Evolutionary conservation across 805 yeast species (phyloP), one percentile per base, ranked within the genome.

Genomic region (Lipomyces japonicus): DNA sequence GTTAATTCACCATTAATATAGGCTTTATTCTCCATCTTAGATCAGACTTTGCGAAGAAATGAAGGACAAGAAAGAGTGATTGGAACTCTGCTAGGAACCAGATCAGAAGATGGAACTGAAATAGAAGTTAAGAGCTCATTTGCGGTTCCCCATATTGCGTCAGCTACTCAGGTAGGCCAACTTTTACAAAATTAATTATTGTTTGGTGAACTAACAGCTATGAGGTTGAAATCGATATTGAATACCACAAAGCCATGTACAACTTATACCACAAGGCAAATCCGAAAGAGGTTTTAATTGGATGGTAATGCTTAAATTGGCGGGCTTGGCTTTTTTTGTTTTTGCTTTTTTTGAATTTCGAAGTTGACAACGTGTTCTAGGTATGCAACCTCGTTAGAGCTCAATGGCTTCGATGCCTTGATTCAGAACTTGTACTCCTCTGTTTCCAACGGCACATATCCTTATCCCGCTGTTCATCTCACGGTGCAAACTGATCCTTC

Each of bases 301-400:
- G 96, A 48, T 88, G 96, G 96, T 88, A 85, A 66, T 81, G 83
- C 44, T 72, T n/a, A 28, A n/a, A n/a, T n/a, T n/a, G n/a, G n/a
- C n/a, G n/a, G n/a, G n/a, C n/a, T n/a, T n/a, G n/a, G n/a, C n/a
- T n/a, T n/a, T 39, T 19, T 23, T 19, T 18, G 35, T 35, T 16
- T 30, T 6, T 3, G 2, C 16, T 41, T 12, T 18, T 18, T 25
- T 3, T 6, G 16, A 42, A 28, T 14, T 9, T 4, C 32, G 32
- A 28, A 12, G 18, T 25, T 21, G 51, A 19, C 21, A 9, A 19
- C 28, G 10, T n/a, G 4, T 1, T 14, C 37, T 16, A 53, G 58
- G 58, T 54, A 56, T 41, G 65, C 74, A 23, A 72, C 84, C 16
- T 71, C 73, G 42, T 71, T 76, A 18, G 73, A 72, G 58, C 76